Base-by-base conservation (phyloP, 202 grass and related monocot genomes). In the Hordeum pubiflorum region DNA sequence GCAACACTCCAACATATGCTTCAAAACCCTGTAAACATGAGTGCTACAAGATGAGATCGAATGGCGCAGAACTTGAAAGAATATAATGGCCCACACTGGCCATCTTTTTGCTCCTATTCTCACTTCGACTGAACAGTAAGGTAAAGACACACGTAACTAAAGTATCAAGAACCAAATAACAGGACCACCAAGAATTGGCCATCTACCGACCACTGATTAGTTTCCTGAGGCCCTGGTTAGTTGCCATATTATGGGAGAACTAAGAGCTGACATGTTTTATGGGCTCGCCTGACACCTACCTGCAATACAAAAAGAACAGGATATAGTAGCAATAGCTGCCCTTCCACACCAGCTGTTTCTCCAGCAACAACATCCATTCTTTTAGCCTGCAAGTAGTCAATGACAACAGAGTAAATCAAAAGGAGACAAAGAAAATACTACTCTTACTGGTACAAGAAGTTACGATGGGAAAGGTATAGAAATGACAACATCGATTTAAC, bases 351-450 rank as follows among this genome's bases (percentile, higher is more conserved):
- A 78, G 96, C 96, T 34, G 96, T 91, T 87, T 99, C 96, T 77
- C 96, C 96, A 86, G 90, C 91, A 0, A 99, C 92, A 9, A 99
- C 96, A 91, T 99, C 92, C 96, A 99, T 99, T 85, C 96, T 95
- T 85, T 97, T 99, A 80, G 96, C 96, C 96, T 99, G 84, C 37
- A 73, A 22, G 72, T 37, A 86, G 54, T 24, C 9, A 80, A 74
- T n/a, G 56, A 11, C 46, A 85, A 67, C 21, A 74, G n/a, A 43
- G 15, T 26, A 83, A 55, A 56, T 50, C 15, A 84, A 52, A 82
- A 50, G 15, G 41, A 65, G 7, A 64, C 9, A 12, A 71, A 66
- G 15, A 4, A 79, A 50, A 64, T 39, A 41, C 21, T 3, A 72
- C 24, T 59, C 6, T 55, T 75, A 60, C 43, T 21, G 37, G 33